Base-by-base conservation (phyloP, 2,329 filamentous ascomycete species). In the Exserohilum rostratum region DNA sequence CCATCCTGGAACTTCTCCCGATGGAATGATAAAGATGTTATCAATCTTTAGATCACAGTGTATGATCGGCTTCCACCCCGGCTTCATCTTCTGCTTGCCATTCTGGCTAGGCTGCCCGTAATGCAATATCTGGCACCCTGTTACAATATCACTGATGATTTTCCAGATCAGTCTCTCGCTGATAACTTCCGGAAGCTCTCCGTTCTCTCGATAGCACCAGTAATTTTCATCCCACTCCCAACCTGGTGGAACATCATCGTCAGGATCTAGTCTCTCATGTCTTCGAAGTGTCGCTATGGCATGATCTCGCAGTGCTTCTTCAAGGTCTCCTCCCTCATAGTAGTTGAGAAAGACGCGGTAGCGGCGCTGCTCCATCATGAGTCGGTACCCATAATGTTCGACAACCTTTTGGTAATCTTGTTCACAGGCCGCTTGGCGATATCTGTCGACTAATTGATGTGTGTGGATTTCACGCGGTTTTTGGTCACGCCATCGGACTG, bases 311-410 rank as follows among this genome's bases (percentile, higher is more conserved):
- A 56, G 12, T 1, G 34, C 39, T 3, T n/a, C 15, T 11, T 9
- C 25, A 10, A 57, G 49, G 38, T 50, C 18, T 6, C 42, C 34
- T n/a, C 34, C 31, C 10, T 39, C 13, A 20, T 37, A 55, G 11
- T 34, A 50, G 6, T 59, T 50, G 15, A 57, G 17, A 35, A 50
- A 61, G 1, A 61, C 5, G 11, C 53, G 33, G 42, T 55, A 63
- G 9, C 49, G 31, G 12, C 25, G 39, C 20, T 55, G 37, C 2
- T 18, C 12, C 55, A 63, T 61, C 50, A 61, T 59, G 10, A 63
- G 13, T 18, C 60, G 37, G 39, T 55, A 46, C 4, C 55, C 58
- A 6, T 44, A 33, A 20, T 47, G 35, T 9, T 39, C 18, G 7
- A 61, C 34, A 6, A 64, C 20, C 22, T 43, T 59, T 7, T 37